A percentile compares a stretch with the other conserved stretches of the same genome.
Evolutionary conservation across 345 rosid genomes (phyloP).

Genomic region (Euphorbia peplus): DNA sequence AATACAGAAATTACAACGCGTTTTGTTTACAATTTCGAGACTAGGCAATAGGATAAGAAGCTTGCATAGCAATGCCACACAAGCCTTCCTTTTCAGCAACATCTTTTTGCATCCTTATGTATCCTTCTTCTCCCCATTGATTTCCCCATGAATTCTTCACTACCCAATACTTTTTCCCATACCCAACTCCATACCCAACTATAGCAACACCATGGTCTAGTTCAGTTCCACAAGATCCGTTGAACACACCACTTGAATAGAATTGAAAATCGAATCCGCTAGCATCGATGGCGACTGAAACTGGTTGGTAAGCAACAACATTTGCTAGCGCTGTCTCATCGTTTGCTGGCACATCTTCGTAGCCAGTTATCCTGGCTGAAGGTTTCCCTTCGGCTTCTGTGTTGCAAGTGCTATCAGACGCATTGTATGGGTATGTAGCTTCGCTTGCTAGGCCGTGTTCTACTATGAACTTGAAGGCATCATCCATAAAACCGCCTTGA

Average conservation of each 20-base stretch:
- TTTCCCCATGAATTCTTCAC: slow-evolving; percentile 44
- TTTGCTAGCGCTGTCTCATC: slow-evolving; percentile 28
- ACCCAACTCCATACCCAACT: slow-evolving; percentile 22
- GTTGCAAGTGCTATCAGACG: slow-evolving; percentile 28
- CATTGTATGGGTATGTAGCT: slow-evolving; percentile 30
- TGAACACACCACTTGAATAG: slow-evolving; percentile 30
- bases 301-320: slow-evolving; percentile 32
- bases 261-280: slow-evolving; percentile 27
- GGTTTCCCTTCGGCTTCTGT: slow-evolving; percentile 15
- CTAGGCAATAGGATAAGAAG: slow-evolving; percentile 29
- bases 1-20: neutral
- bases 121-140: slow-evolving; percentile 35
- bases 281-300: slow-evolving; percentile 33
- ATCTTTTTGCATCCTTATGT: slow-evolving; percentile 31
- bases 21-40: neutral
- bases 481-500: slow-evolving; percentile 37
- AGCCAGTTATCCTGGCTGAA: slow-evolving; percentile 5
- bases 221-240: slow-evolving; percentile 23
- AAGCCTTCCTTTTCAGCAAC: slow-evolving; percentile 31
- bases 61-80: slow-evolving; percentile 40
- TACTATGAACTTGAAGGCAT: slow-evolving; percentile 29
- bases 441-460: slow-evolving; percentile 26
- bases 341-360: slow-evolving; percentile 28
- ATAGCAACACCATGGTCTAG: slow-evolving; percentile 32
- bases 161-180: slow-evolving; percentile 27